Percentiles rank a stretch among this genome's conserved stretches.
Evolutionary conservation across 345 rosid genomes (phyloP).

Genomic region (Gynandropsis gynandra): DNA sequence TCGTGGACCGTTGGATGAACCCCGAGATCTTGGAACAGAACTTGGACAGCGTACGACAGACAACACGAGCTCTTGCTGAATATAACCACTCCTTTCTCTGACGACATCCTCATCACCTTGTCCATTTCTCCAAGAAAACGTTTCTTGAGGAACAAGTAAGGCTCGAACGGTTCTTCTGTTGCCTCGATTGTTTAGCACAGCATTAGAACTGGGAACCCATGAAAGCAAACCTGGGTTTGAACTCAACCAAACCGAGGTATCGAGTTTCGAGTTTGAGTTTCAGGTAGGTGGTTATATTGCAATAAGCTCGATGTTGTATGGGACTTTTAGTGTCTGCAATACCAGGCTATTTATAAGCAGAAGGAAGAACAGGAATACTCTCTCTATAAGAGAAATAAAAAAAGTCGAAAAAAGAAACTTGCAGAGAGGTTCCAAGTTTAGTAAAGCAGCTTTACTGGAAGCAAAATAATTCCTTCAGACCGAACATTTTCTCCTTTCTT

Average conservation of each 20-base stretch:
- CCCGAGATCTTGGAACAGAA: slow-evolving; percentile 62
- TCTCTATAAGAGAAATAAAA: slow-evolving; percentile 5
- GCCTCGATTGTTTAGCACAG: not conserved
- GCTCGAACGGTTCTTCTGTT: not conserved
- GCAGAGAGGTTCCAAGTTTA: slow-evolving; percentile 21
- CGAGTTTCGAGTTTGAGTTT: not conserved
- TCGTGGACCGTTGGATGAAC: slow-evolving; percentile 49
- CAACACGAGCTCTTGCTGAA: slow-evolving; percentile 84
- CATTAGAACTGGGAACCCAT: slow-evolving; percentile 14
- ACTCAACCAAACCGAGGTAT: no score
- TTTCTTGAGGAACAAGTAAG: slow-evolving; percentile 12
- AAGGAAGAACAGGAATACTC: slow-evolving; percentile 14
- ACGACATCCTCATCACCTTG: slow-evolving; percentile 55
- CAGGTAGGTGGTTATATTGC: not conserved
- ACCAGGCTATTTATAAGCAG: slow-evolving; percentile 26
- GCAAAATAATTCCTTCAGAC: slow-evolving; percentile 1
- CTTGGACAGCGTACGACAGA: slow-evolving; percentile 62
- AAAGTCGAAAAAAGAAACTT: slow-evolving; percentile 14
- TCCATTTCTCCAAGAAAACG: slow-evolving; percentile 27
- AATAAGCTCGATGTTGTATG: slow-evolving; percentile 20
- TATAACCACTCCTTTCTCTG: slow-evolving; percentile 68
- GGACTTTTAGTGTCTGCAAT: slow-evolving; percentile 22
- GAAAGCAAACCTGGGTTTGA: slow-evolving; percentile 4
- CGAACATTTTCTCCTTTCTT: not conserved
- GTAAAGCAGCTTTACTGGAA: slow-evolving; percentile 21